Evolutionary conservation across 495 filamentous ascomycete species (phyloP).

Genomic region (Tuber magnatum): DNA sequence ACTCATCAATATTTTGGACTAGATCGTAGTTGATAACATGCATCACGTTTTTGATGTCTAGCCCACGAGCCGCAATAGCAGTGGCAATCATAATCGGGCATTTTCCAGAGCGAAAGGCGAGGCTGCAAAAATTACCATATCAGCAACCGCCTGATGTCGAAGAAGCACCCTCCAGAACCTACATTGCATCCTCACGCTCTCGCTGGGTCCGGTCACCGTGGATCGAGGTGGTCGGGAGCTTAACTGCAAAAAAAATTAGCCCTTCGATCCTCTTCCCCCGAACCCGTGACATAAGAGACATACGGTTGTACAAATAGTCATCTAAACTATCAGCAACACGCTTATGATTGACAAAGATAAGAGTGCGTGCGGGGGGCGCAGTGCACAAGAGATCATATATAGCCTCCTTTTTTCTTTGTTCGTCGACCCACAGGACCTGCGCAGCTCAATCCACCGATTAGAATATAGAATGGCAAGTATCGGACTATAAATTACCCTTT

Average conservation of each 20-base stretch:
- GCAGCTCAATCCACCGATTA: neutral
- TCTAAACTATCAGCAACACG: conserved; percentile 69
- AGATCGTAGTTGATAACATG: conserved; percentile 93
- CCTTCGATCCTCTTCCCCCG: neutral
- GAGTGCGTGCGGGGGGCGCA: conserved; percentile 64
- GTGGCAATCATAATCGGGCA: conserved; percentile 78
- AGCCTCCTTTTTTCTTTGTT: conserved; percentile 57
- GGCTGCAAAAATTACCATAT: conserved; percentile 35
- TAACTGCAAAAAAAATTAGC: conserved; percentile 33
- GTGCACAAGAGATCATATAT: conserved; percentile 66
- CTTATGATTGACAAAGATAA: conserved; percentile 86
- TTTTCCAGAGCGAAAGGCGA: conserved; percentile 67
- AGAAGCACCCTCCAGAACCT: conserved; percentile 41
- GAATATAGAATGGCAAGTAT: conserved; percentile 24
- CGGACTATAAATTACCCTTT: conserved; percentile 45
- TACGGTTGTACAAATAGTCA: conserved; percentile 71
- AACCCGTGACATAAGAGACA: neutral
- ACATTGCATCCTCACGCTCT: conserved; percentile 90
- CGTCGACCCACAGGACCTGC: conserved; percentile 57
- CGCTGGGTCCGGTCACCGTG: conserved; percentile 79
- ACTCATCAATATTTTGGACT: conserved; percentile 91
- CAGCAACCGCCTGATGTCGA: neutral
- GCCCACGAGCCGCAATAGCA: conserved; percentile 74
- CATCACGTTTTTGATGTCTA: conserved; percentile 78
- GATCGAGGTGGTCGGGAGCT: conserved; percentile 75